These are phyloP conservation scores for Solanum dulcamara DNA, from an alignment of 257 asterid species.

Conservation along the genomic window DNA sequence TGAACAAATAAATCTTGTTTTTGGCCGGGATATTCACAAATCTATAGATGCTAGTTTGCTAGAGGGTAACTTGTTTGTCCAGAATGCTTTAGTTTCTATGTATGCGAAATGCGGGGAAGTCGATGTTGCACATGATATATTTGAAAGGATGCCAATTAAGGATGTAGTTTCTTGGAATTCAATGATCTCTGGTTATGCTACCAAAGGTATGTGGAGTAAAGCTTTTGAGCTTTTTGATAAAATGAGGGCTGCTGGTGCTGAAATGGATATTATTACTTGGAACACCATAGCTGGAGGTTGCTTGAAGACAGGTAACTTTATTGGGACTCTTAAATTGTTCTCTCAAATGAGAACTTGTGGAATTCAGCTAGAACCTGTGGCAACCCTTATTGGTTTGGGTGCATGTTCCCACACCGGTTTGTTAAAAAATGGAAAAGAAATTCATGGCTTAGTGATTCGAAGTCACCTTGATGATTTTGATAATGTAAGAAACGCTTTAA, in stretches of 20 bases:
- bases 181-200: constrained; percentile 62
- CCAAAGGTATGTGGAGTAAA: constrained; percentile 58
- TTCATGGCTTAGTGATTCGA: constrained; percentile 70
- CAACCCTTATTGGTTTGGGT: constrained; percentile 57
- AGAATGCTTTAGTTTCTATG: constrained; percentile 78
- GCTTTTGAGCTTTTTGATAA: constrained; percentile 53
- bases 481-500: constrained; percentile 52
- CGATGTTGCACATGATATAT: constrained; percentile 43
- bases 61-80: constrained; percentile 52
- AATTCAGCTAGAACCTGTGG: constrained; percentile 47
- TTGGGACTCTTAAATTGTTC: constrained; percentile 45
- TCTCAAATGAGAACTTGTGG: constrained; percentile 36
- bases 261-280: constrained; percentile 45
- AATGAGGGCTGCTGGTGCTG: constrained; percentile 36
- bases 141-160: constrained; percentile 45
- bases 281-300: constrained; percentile 74
- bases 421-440: constrained; percentile 50
- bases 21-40: constrained; percentile 52
- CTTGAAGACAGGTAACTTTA: constrained; percentile 44
- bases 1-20: constrained; percentile 41
- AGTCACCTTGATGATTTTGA: constrained; percentile 24
- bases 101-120: constrained; percentile 71
- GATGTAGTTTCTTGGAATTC: constrained; percentile 83
- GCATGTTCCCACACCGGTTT: constrained; percentile 67
- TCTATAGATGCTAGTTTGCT: constrained; percentile 34